A percentile compares a stretch with the other conserved stretches of the same genome.
phyloP scores from a whole-genome alignment of 805 yeast genomes.

The Metschnikowia reukaufii region DNA sequence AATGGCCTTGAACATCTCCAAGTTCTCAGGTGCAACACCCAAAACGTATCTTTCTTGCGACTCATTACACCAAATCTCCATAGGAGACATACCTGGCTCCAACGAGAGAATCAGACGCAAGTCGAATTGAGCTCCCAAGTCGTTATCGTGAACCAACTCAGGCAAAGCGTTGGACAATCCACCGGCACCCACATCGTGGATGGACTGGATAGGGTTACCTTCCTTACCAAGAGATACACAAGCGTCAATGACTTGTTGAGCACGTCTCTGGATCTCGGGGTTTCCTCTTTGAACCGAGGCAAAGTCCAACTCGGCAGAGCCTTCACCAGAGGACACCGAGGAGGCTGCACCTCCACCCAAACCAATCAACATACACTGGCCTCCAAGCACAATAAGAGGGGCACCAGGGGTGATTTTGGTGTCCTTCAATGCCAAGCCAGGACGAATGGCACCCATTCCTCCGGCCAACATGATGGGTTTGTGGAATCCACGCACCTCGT shows the following conservation, averaged over 20 bases:
- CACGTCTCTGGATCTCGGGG: slow-evolving; percentile 99
- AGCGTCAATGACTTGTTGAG: slow-evolving; percentile 95
- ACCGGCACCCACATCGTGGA: slow-evolving; percentile 99
- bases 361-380: slow-evolving; percentile 97
- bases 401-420: slow-evolving; percentile 89
- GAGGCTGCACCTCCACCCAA: slow-evolving; percentile 99
- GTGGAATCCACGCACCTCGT: slow-evolving; percentile 92
- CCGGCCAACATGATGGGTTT: slow-evolving; percentile 99
- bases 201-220: slow-evolving; percentile 78
- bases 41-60: slow-evolving; percentile 97
- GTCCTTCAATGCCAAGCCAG: slow-evolving; percentile 85
- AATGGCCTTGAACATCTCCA: slow-evolving; percentile 68
- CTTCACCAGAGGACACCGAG: slow-evolving; percentile 93
- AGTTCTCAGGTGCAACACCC: slow-evolving; percentile 81
- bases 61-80: slow-evolving; percentile 99
- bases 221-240: slow-evolving; percentile 78
- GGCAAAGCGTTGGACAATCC: slow-evolving; percentile 97
- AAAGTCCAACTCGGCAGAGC: slow-evolving; percentile 92
- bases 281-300: slow-evolving; percentile 99
- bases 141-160: slow-evolving; percentile 95
- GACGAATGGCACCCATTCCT: slow-evolving; percentile 97
- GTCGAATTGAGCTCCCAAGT: slow-evolving; percentile 90
- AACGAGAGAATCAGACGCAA: slow-evolving; percentile 84
- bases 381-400: slow-evolving; percentile 90
- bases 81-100: slow-evolving; percentile 98